A percentile compares a stretch with the other conserved stretches of the same genome.
phyloP scores from a whole-genome alignment of 1,284 basidiomycete species.

The Rhizoctonia solani region DNA sequence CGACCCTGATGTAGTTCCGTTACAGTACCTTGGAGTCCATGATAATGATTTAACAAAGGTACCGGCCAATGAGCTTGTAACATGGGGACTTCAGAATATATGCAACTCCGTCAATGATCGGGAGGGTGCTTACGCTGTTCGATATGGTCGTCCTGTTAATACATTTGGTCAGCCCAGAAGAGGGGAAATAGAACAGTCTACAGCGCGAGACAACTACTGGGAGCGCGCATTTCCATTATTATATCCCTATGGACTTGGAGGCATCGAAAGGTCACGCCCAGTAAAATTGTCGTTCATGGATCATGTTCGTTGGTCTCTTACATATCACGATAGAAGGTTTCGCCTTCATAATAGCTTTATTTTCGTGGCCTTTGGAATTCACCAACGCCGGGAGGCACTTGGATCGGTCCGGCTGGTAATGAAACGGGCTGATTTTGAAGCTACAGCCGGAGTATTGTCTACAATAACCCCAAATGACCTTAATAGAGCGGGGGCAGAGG shows the following conservation, averaged over 20 bases:
- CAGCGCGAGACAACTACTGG: slow-evolving; percentile 37
- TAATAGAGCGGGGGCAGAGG: slow-evolving; percentile 34
- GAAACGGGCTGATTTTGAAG: slow-evolving; percentile 29
- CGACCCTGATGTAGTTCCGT: not conserved
- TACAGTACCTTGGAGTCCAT: not conserved
- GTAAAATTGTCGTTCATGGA: slow-evolving; percentile 43
- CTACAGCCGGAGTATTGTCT: not conserved
- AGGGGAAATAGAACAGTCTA: not conserved
- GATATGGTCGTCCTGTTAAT: slow-evolving; percentile 27
- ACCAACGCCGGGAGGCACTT: slow-evolving; percentile 40
- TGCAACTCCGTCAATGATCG: not conserved
- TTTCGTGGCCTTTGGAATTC: slow-evolving; percentile 47
- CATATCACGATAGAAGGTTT: slow-evolving; percentile 47
- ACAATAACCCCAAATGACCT: slow-evolving; percentile 30
- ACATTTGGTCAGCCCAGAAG: not conserved
- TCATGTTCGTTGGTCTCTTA: slow-evolving; percentile 48
- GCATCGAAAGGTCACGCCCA: slow-evolving; percentile 44
- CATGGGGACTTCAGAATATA: slow-evolving; percentile 10
- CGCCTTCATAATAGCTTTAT: slow-evolving; percentile 44
- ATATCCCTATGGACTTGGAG: slow-evolving; percentile 51
- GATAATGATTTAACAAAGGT: not conserved
- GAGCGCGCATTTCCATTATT: slow-evolving; percentile 46
- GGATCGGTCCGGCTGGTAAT: slow-evolving; percentile 36
- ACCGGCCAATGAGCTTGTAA: slow-evolving; percentile 12
- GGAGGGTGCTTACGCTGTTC: slow-evolving; percentile 30